Base-by-base conservation (phyloP, 2,329 filamentous ascomycete species). In the Neopestalotiopsis rosae region DNA sequence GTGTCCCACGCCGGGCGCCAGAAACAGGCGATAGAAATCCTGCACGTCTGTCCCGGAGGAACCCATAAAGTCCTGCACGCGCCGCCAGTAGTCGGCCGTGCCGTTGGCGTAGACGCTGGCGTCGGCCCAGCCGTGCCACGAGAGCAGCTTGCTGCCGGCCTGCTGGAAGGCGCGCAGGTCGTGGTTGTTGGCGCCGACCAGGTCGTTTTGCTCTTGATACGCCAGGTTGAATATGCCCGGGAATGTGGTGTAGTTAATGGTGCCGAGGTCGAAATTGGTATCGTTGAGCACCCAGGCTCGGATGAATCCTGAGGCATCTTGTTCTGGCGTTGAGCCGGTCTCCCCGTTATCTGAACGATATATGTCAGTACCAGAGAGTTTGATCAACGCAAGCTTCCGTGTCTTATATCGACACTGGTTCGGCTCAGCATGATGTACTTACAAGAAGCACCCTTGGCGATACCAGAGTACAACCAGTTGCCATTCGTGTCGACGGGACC, bases 11-110 rank as follows among this genome's bases (percentile, higher is more conserved):
- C 65, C 65, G n/a, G 65, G 65, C 4, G 57, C 65, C 52, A 61
- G 30, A 56, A 61, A 67, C 20, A 67, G 52, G 34, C 65, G 65
- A 56, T 61, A 67, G 56, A 67, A 67, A 12, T 67, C 65, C 13
- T 49, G 10, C 17, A 67, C 65, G 38, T 74, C 64, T 20, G 73
- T 64, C 6, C 70, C 73, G 40, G 75, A 69, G 40, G 75, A 69
- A 0, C 73, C 65, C 28, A 79, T 72, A 24, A 76, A 73, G 28
- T 74, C 71, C 28, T 68, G 67, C 1, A 78, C 76, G 38, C 74
- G 68, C 38, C 78, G 74, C 65, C 77, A 77, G 65, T 79, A 81
- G 58, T 74, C 75, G 17, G 71, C 72, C 1, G 78, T 77, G 6
- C 76, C 75, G 52, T 81, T 78, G 6, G 79, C 59, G 1, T 69